Conservation (phyloP, 2,329 filamentous ascomycete genomes). For the Clarireedia homoeocarpa region DNA sequence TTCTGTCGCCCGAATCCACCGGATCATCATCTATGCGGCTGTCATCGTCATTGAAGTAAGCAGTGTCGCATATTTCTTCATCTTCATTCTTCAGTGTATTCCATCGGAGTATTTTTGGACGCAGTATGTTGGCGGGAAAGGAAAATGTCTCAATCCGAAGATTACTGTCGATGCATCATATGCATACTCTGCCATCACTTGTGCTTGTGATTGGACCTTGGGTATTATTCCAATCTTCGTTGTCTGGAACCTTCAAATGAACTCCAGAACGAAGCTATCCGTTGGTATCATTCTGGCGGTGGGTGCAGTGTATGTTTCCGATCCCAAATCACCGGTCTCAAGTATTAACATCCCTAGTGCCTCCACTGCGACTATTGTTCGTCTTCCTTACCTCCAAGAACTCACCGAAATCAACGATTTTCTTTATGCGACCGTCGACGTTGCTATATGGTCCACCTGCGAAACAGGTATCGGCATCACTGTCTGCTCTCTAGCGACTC, state of each 20-base stretch:
- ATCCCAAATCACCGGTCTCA: conserved; percentile 12
- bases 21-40: conserved; percentile 29
- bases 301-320: conserved; percentile 31
- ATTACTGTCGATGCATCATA: conserved; percentile 31
- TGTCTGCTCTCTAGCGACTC: conserved; percentile 33
- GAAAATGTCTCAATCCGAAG: conserved; percentile 29
- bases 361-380: conserved; percentile 34
- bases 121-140: conserved; percentile 27
- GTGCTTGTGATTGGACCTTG: conserved; percentile 34
- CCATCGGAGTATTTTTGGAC: conserved; percentile 35
- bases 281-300: conserved; percentile 27
- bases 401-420: conserved; percentile 31
- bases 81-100: conserved; percentile 33
- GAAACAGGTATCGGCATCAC: conserved; percentile 35
- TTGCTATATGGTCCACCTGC: conserved; percentile 35
- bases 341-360: conserved; percentile 21
- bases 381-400: conserved; percentile 34
- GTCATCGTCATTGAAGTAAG: conserved; percentile 29
- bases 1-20: conserved; percentile 26
- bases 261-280: conserved; percentile 31
- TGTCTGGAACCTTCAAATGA: conserved; percentile 36
- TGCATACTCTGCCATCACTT: conserved; percentile 34
- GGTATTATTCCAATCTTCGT: conserved; percentile 35
- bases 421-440: conserved; percentile 33
- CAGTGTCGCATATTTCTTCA: conserved; percentile 31